Percentiles rank a stretch among this genome's conserved stretches.
phyloP scores from a whole-genome alignment of 2,329 filamentous ascomycete genomes.

The Alternaria angustiovoidea region DNA sequence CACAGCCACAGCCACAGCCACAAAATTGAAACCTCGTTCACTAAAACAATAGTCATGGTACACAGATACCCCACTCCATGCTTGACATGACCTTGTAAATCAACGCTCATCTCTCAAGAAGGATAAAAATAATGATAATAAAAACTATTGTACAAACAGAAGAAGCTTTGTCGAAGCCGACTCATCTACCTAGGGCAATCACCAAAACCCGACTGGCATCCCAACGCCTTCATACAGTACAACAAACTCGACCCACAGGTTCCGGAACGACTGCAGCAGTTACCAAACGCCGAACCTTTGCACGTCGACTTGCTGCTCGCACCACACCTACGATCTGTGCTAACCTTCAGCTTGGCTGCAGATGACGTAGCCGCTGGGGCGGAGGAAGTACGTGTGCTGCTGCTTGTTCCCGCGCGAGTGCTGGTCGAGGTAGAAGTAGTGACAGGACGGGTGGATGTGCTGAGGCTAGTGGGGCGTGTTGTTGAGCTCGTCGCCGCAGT shows the following conservation, averaged over 20 bases:
- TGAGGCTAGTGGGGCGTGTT: background rate
- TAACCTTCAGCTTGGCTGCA: background rate
- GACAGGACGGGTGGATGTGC: constrained; percentile 5
- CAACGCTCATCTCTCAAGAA: background rate
- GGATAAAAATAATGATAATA: no score
- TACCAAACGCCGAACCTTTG: constrained; percentile 2
- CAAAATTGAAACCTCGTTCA: no score
- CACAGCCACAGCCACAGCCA: no score
- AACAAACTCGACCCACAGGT: background rate
- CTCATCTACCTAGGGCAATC: background rate
- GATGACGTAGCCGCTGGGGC: constrained; percentile 4
- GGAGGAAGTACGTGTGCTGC: constrained; percentile 4
- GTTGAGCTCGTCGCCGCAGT: background rate
- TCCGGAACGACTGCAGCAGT: constrained; percentile 5
- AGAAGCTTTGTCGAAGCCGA: background rate
- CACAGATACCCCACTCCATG: no score
- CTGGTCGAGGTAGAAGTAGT: background rate
- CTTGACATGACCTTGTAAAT: no score
- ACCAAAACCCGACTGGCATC: constrained; percentile 10
- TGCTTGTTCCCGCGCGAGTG: background rate
- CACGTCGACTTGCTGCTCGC: constrained; percentile 6
- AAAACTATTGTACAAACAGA: background rate
- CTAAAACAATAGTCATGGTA: no score
- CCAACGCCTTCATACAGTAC: constrained; percentile 6
- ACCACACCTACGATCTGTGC: constrained; percentile 7